phyloP scores from a whole-genome alignment of 2,329 filamentous ascomycete genomes.

The Talaromyces albobiverticillius region DNA sequence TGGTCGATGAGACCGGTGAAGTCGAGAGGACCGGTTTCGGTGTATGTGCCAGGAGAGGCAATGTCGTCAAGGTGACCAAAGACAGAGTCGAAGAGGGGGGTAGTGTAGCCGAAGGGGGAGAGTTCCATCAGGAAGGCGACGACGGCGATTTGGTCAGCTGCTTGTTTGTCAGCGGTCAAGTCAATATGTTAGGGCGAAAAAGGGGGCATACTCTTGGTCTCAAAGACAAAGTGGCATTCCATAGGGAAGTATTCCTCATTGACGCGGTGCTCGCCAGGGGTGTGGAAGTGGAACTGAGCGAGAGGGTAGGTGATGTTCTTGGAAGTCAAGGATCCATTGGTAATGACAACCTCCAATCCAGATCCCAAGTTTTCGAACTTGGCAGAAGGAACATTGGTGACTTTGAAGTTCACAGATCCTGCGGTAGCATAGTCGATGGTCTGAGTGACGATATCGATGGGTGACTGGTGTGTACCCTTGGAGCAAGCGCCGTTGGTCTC shows the following conservation, averaged over 20 bases:
- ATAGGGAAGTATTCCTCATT: constrained; percentile 48
- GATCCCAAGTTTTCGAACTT: constrained; percentile 47
- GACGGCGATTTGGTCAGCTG: constrained; percentile 34
- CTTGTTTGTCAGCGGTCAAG: constrained; percentile 28
- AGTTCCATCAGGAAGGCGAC: constrained; percentile 21
- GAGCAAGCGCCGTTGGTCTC: constrained; percentile 48
- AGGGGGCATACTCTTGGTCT: constrained; percentile 42
- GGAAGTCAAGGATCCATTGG: constrained; percentile 48
- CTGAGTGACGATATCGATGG: constrained; percentile 49
- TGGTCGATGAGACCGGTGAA: constrained; percentile 41
- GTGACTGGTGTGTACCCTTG: constrained; percentile 52
- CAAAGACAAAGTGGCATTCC: constrained; percentile 61
- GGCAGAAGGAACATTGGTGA: constrained; percentile 19
- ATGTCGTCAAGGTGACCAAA: constrained; percentile 44
- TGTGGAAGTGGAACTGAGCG: constrained; percentile 60
- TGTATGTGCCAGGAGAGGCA: constrained; percentile 37
- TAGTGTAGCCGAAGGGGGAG: constrained; percentile 6
- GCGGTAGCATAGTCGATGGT: constrained; percentile 18
- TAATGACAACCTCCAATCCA: constrained; percentile 48
- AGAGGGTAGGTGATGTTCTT: constrained; percentile 43
- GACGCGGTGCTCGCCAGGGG: constrained; percentile 58
- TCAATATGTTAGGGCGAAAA: too few species aligned
- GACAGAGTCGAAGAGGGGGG: constrained; percentile 41
- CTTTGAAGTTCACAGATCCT: constrained; percentile 21
- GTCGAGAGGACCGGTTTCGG: constrained; percentile 38